Conservation (phyloP, 1,284 basidiomycete genomes). For the Kwoniella shivajii region DNA sequence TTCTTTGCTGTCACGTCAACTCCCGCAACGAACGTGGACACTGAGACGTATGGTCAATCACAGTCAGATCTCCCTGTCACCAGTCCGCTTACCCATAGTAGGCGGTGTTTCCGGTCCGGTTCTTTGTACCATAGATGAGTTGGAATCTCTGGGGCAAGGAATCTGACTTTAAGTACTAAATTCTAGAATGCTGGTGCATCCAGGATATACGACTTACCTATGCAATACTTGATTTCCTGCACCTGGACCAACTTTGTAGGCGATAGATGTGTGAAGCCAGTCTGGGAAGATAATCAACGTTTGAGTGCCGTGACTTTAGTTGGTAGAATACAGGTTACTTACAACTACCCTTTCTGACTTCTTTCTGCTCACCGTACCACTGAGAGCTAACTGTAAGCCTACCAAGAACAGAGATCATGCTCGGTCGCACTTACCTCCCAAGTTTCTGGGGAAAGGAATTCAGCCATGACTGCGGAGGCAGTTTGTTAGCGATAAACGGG, state of each 20-base stretch:
- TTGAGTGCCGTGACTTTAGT: background rate
- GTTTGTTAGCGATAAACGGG: background rate
- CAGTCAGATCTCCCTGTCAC: no score
- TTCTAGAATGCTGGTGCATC: background rate
- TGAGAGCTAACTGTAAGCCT: no score
- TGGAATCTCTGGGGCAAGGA: conserved; percentile 13
- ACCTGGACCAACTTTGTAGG: conserved; percentile 25
- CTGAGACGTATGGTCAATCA: conserved; percentile 4
- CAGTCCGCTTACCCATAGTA: conserved; percentile 7
- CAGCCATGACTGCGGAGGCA: conserved; percentile 21
- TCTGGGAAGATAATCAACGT: conserved; percentile 4
- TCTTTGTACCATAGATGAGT: conserved; percentile 22
- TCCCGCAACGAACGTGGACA: conserved; percentile 27
- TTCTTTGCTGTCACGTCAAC: conserved; percentile 22
- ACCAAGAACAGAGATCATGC: no score
- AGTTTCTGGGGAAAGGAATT: conserved; percentile 20
- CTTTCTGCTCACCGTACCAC: conserved; percentile 27
- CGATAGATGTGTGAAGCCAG: conserved; percentile 29
- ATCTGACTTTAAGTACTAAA: background rate
- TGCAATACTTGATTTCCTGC: conserved; percentile 22
- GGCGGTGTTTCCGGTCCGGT: conserved; percentile 15
- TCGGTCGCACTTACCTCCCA: conserved; percentile 24
- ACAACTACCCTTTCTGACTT: conserved; percentile 21
- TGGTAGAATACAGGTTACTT: background rate
- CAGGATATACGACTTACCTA: conserved; percentile 14